Evolutionary conservation across 148 eudicot genomes (phyloP), one percentile per base, ranked within the genome.

Genomic region (Rheum nobile): DNA sequence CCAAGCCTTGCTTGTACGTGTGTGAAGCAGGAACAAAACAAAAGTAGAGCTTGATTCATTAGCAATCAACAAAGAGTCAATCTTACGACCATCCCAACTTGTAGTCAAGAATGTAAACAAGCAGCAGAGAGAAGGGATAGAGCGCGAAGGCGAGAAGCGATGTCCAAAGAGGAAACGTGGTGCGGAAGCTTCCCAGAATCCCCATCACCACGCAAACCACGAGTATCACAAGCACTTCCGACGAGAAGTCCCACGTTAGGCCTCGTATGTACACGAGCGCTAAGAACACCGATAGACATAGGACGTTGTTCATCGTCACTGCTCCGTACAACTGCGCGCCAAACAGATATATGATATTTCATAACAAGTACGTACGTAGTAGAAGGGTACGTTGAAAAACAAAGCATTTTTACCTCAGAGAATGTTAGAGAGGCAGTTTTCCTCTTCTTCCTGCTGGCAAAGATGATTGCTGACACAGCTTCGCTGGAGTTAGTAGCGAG

Each of bases 401-500:
- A 75, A 50, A 69, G 10, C 52, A 78, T 78, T 50, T n/a, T n/a
- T 78, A 95, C 99, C 99, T 88, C 94, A 1, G 97, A 95, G 79
- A 90, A 92, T 73, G 97, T 91, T 44, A 95, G 81, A 0, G 99
- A 91, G 37, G 99, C 96, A 78, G 99, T 87, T 81, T 77, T 90
- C 77, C 63, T 70, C 75, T 79, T 91, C 75, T 95, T 95, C 78
- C 96, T 80, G 79, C 82, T 82, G 22, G 99, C 86, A 78, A 91
- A 95, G 76, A 91, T 90, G 74, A 95, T 86, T 65, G 97, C 97
- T 4, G 97, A 87, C 11, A 91, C 97, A 37, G 97, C 89, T 84
- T 95, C 99, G 69, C 97, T 90, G 48, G 99, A 91, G 88, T 69
- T 96, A 88, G 97, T 94, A 52, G 97, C 99, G 34, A 91, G 67